phyloP scores from a whole-genome alignment of 169 alveolate genomes.

The Eimeria sp. region DNA sequence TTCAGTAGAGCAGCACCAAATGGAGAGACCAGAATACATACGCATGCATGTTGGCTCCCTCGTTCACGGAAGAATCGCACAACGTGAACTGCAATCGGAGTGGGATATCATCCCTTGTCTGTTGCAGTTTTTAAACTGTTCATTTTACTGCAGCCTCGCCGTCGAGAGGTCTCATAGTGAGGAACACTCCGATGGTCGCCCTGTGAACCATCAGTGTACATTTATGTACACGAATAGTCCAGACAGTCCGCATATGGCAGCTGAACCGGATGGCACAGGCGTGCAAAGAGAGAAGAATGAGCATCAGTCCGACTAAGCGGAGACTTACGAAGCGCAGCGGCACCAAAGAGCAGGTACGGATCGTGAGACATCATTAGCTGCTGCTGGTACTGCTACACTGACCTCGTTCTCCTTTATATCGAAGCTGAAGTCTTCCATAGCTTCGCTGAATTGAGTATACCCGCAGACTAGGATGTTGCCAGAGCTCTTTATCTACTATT shows the following conservation, averaged over 20 bases:
- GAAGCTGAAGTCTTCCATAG: not conserved
- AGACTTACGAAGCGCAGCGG: not conserved
- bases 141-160: not conserved
- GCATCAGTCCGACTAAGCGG: not conserved
- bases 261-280: not conserved
- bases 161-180: not conserved
- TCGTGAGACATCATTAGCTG: not conserved
- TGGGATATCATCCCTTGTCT: not conserved
- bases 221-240: not conserved
- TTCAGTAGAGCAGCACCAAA: not conserved
- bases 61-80: too few species aligned
- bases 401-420: not conserved
- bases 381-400: not conserved
- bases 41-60: too few species aligned
- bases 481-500: not conserved
- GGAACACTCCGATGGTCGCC: not conserved
- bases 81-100: not conserved
- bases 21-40: not conserved
- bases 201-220: not conserved
- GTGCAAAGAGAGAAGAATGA: not conserved
- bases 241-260: not conserved
- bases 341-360: not conserved
- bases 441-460: not conserved
- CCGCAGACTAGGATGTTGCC: not conserved
- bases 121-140: not conserved